Base-by-base conservation (phyloP, 176 grass and related monocot species). In the Hordeum marinum region DNA sequence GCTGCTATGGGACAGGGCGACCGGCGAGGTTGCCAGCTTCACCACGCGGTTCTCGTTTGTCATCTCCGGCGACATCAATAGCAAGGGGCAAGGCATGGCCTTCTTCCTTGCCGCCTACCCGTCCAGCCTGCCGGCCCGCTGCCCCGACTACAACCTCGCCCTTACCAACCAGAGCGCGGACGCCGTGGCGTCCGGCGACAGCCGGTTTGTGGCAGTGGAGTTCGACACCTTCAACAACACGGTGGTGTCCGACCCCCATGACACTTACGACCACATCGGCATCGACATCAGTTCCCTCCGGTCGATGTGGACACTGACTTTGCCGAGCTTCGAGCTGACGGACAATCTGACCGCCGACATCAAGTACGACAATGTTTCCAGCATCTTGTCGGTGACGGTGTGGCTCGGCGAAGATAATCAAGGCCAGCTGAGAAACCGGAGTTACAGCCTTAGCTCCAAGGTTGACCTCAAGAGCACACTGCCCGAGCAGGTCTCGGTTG, bases 401-500 rank as follows among this genome's bases (percentile, higher is more conserved):
- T 58, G 65, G 65, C 34, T 58, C 0, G 20, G 43, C 4, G 20
- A 61, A 18, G 0, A 54, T 54, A 3, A 54, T 7, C 15, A 0
- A 0, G 50, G 50, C 50, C 2, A 54, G 0, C 50, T 13, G 1
- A 54, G 7, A 26, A 7, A n/a, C 13, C 8, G 4, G 34, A 9
- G 2, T 20, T 69, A 69, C 79, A 25, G 7, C n/a, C 40, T 40
- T 21, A 50, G 27, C 14, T 15, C 4, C 0, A 63, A 26, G 24
- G 71, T 90, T 18, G 91, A 93, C 48, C 57, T 93, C 36, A 75
- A 52, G 32, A 36, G 65, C 2, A 14, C 21, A 4, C 29, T 90
- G 73, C 88, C 91, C 34, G 68, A 72, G 42, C 17, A 17, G 9
- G 84, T 92, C 46, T 37, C 88, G 3, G 64, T 93, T 6, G 91